Evolutionary conservation across 495 filamentous ascomycete genomes (phyloP).

Genomic region (Saxophila tyrrhenica): DNA sequence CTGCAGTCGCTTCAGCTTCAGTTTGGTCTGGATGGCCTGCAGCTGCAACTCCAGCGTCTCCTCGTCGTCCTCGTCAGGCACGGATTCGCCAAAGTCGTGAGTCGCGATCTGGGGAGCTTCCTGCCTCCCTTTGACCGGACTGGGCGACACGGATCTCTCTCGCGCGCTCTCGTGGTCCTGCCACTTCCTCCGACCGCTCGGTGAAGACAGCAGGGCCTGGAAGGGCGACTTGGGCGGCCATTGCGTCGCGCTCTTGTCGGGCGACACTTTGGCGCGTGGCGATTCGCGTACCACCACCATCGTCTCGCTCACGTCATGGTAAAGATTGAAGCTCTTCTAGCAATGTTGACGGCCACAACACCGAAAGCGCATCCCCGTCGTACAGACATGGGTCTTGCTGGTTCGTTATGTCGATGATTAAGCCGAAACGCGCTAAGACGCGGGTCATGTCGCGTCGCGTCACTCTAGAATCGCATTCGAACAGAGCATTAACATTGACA

Average conservation of each 20-base stretch:
- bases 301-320: background rate
- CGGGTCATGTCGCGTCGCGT: too few species aligned
- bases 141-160: conserved; percentile 36
- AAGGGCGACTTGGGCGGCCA: conserved; percentile 86
- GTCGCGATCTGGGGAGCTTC: conserved; percentile 1
- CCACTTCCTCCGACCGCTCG: conserved; percentile 60
- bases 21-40: conserved; percentile 70
- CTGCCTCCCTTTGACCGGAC: conserved; percentile 26
- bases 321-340: background rate
- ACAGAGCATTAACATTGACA: too few species aligned
- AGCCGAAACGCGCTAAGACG: too few species aligned
- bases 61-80: conserved; percentile 71
- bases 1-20: conserved; percentile 78
- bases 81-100: conserved; percentile 27
- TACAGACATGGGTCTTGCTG: background rate
- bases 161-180: conserved; percentile 48
- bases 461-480: too few species aligned
- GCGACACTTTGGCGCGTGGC: conserved; percentile 13
- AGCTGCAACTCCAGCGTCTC: conserved; percentile 76
- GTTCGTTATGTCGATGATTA: too few species aligned
- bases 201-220: conserved; percentile 72
- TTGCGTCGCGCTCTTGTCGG: conserved; percentile 9
- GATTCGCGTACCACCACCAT: conserved; percentile 19
- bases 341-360: background rate
- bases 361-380: background rate